phyloP scores from a whole-genome alignment of 2,329 filamentous ascomycete species.

The Esteya vermicola region DNA sequence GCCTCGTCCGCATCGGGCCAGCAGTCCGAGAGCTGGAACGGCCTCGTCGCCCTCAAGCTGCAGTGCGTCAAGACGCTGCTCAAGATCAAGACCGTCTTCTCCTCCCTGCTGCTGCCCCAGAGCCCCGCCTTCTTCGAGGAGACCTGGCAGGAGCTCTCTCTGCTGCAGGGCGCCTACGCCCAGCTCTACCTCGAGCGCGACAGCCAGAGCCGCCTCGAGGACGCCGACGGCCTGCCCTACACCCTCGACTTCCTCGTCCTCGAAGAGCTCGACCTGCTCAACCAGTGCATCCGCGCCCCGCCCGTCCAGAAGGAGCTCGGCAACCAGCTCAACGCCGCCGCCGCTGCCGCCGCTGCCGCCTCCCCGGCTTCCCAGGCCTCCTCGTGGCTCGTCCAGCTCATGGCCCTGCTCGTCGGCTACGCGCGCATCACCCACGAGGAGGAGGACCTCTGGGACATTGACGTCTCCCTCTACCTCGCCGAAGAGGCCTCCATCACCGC shows the following conservation, averaged over 20 bases:
- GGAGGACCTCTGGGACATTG: conserved; percentile 90
- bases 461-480: conserved; percentile 87
- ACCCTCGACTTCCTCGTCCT: conserved; percentile 86
- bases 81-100: conserved; percentile 75
- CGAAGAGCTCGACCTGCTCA: conserved; percentile 90
- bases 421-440: conserved; percentile 86
- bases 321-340: conserved; percentile 51
- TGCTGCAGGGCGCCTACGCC: conserved; percentile 59
- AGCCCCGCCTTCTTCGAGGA: conserved; percentile 72
- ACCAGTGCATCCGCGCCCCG: conserved; percentile 75
- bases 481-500: conserved; percentile 91
- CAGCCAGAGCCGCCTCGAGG: conserved; percentile 74
- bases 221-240: conserved; percentile 83
- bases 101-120: conserved; percentile 66
- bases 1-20: conserved; percentile 27
- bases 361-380: conserved; percentile 39
- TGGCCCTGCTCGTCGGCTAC: conserved; percentile 74
- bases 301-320: conserved; percentile 85
- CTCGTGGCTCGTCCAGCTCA: conserved; percentile 75
- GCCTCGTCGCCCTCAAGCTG: conserved; percentile 72
- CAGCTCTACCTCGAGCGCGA: conserved; percentile 77
- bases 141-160: conserved; percentile 76
- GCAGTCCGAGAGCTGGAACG: conserved; percentile 60
- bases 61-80: conserved; percentile 91
- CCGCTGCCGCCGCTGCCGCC: conserved; percentile 33